phyloP scores from a whole-genome alignment of 169 alveolate species.

The Perkinsus marinus region DNA sequence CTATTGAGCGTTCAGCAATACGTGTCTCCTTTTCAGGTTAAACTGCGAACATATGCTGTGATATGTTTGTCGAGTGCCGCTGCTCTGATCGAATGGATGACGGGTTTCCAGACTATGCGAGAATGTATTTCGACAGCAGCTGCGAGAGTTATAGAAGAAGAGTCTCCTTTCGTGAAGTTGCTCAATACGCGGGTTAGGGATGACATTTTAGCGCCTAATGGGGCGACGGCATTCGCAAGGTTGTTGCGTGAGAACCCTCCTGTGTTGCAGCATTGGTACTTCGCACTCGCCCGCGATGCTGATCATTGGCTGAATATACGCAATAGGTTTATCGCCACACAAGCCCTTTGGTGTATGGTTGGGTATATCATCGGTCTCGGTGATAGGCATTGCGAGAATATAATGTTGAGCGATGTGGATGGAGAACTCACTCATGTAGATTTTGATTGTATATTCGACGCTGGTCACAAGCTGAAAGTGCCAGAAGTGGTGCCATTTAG shows the following conservation, averaged over 20 bases:
- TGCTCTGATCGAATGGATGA: conserved; percentile 79
- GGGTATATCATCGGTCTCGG: conserved; percentile 82
- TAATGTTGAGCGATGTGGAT: conserved; percentile 65
- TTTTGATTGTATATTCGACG: conserved; percentile 80
- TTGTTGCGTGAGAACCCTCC: conserved; percentile 32
- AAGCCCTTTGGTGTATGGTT: conserved; percentile 78
- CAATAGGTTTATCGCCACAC: conserved; percentile 66
- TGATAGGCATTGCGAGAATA: conserved; percentile 78
- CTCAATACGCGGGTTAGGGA: conserved; percentile 22
- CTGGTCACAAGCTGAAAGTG: conserved; percentile 74
- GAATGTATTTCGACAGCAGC: conserved; percentile 51
- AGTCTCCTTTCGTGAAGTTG: conserved; percentile 47
- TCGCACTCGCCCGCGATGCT: conserved; percentile 34
- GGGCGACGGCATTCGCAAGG: conserved; percentile 50
- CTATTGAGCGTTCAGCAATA: background rate
- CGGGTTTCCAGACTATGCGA: conserved; percentile 48
- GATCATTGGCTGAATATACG: conserved; percentile 76
- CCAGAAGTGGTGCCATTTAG: conserved; percentile 83
- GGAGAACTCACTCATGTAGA: conserved; percentile 75
- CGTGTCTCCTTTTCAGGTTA: background rate
- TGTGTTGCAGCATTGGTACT: conserved; percentile 22
- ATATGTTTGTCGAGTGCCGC: conserved; percentile 67
- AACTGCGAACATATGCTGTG: conserved; percentile 53
- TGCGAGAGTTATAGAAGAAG: conserved; percentile 27
- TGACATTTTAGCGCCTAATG: conserved; percentile 48